phyloP scores from a whole-genome alignment of 495 filamentous ascomycete species.

The Alectoria sarmentosa region DNA sequence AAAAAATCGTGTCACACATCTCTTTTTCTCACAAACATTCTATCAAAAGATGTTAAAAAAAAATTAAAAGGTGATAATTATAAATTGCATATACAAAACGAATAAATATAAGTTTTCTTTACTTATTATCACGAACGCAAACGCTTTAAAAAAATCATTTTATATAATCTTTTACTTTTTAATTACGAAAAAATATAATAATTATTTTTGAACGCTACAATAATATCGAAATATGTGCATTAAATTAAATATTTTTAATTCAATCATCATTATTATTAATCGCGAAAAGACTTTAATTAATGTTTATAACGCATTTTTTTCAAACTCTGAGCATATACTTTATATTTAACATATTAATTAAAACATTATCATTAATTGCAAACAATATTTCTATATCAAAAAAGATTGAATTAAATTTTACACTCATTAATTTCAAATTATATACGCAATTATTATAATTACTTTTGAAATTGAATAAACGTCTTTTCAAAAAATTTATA shows the following conservation, averaged over 20 bases:
- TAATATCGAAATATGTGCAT: no score
- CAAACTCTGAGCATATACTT: neutral
- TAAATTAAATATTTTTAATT: neutral
- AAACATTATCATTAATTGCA: neutral
- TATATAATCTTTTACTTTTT: no score
- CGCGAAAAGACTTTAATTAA: neutral
- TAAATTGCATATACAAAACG: neutral
- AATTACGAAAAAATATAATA: no score
- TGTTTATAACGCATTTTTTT: no score
- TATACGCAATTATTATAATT: no score
- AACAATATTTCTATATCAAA: neutral
- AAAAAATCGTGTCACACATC: neutral
- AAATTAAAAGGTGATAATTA: neutral
- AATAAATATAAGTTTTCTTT: neutral
- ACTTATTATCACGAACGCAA: neutral
- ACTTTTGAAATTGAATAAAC: no score
- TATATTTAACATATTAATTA: neutral
- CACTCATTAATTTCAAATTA: no score
- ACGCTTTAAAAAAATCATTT: no score
- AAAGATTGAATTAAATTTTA: neutral
- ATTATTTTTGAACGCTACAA: no score
- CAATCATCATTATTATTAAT: neutral
- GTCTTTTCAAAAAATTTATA: no score
- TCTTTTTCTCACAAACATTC: neutral
- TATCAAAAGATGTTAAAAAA: neutral